phyloP scores from a whole-genome alignment of 148 eudicot species.

The Camellia sinensis region DNA sequence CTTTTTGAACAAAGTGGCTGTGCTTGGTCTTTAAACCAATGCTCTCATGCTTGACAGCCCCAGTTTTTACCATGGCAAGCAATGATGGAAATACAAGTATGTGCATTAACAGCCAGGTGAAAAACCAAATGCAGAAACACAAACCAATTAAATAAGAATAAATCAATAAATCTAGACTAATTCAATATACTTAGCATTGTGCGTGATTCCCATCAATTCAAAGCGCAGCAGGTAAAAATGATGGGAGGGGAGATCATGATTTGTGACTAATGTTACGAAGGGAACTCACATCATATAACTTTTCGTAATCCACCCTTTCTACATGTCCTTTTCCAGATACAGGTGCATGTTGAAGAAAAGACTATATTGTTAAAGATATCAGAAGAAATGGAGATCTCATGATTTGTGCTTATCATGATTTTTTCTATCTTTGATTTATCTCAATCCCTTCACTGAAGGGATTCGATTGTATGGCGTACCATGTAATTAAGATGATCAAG shows the following conservation, averaged over 20 bases:
- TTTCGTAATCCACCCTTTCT: conserved; percentile 81
- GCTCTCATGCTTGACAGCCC: no score
- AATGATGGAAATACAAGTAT: no score
- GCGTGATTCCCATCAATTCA: neutral
- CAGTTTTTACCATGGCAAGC: no score
- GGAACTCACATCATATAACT: conserved; percentile 78
- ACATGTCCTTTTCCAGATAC: conserved; percentile 49
- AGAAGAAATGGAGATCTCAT: no score
- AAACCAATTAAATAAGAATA: neutral
- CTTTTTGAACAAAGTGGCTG: no score
- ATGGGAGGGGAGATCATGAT: neutral
- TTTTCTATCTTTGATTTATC: no score
- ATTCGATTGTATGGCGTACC: no score
- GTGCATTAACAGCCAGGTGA: neutral
- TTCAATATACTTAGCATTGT: neutral
- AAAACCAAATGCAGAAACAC: neutral
- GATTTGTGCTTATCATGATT: no score
- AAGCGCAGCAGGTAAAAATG: neutral
- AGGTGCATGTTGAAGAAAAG: neutral
- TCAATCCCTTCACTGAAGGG: no score
- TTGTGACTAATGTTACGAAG: neutral
- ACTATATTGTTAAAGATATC: no score
- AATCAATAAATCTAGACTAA: neutral
- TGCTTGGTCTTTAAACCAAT: no score
- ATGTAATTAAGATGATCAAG: no score